phyloP scores from a whole-genome alignment of 164 flowering plant species.

The Paratinospora sagittata region DNA sequence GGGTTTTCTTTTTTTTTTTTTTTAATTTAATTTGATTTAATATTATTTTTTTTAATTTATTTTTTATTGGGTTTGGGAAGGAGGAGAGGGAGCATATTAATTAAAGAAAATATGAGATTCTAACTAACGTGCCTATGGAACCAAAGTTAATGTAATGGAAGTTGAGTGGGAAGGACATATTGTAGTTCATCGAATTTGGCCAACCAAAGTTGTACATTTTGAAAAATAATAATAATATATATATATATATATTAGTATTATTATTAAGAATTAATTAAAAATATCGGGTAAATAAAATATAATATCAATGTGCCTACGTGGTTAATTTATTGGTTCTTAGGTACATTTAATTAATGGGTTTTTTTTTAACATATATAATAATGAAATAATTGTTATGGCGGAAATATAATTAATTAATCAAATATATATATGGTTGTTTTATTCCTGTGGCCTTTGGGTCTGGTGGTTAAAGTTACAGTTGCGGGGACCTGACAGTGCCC shows the following conservation, averaged over 20 bases:
- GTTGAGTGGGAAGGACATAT: neutral
- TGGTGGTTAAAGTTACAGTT: slow-evolving; percentile 7
- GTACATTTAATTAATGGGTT: too few relatives aligned
- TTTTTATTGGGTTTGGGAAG: too few relatives aligned
- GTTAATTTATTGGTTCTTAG: neutral
- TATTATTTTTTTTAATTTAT: too few relatives aligned
- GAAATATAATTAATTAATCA: neutral
- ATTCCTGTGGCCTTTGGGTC: neutral
- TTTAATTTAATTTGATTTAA: too few relatives aligned
- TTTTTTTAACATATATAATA: neutral
- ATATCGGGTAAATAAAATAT: neutral
- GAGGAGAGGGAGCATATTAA: too few relatives aligned
- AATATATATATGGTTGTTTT: neutral
- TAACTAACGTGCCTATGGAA: neutral
- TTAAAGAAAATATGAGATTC: neutral
- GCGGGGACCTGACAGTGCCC: neutral
- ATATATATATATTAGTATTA: too few relatives aligned
- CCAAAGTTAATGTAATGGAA: slow-evolving; percentile 1
- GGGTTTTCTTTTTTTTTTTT: too few relatives aligned
- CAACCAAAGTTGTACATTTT: neutral
- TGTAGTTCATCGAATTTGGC: neutral
- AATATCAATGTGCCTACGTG: slow-evolving; percentile 7
- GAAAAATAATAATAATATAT: slow-evolving; percentile 1
- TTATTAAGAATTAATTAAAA: too few relatives aligned
- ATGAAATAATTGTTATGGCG: neutral